Conservation (phyloP, 176 grass and related monocot genomes). For the Lolium perenne region DNA sequence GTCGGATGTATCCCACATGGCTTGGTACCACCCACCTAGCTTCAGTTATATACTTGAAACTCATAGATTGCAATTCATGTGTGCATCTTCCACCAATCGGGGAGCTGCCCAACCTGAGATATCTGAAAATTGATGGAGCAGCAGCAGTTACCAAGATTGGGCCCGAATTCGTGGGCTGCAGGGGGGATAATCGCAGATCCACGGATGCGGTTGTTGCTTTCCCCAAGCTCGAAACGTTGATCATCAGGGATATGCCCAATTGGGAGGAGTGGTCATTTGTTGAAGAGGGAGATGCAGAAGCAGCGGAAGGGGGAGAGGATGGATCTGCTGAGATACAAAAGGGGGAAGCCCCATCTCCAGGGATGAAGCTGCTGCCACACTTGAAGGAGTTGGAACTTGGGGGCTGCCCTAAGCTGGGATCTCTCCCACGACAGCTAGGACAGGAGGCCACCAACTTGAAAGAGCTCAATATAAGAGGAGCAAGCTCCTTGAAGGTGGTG, state of each 20-base stretch:
- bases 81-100: neutral
- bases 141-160: neutral
- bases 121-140: neutral
- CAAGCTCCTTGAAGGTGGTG: neutral
- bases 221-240: neutral
- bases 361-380: neutral
- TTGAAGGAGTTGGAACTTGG: neutral
- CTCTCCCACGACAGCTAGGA: slow-evolving; percentile 26
- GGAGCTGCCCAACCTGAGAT: neutral
- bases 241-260: slow-evolving; percentile 31
- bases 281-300: neutral
- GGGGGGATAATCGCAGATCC: neutral
- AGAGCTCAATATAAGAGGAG: neutral
- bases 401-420: slow-evolving; percentile 38
- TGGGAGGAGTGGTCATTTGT: slow-evolving; percentile 50
- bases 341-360: neutral
- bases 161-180: neutral
- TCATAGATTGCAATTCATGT: neutral
- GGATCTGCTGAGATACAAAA: neutral
- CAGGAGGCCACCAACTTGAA: slow-evolving; percentile 7
- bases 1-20: neutral
- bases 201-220: neutral
- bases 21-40: neutral
- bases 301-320: neutral
- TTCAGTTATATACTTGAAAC: neutral